These are phyloP conservation scores for Anthracocystis setariae DNA, from an alignment of 1,284 basidiomycete species.

Conservation along the genomic window DNA sequence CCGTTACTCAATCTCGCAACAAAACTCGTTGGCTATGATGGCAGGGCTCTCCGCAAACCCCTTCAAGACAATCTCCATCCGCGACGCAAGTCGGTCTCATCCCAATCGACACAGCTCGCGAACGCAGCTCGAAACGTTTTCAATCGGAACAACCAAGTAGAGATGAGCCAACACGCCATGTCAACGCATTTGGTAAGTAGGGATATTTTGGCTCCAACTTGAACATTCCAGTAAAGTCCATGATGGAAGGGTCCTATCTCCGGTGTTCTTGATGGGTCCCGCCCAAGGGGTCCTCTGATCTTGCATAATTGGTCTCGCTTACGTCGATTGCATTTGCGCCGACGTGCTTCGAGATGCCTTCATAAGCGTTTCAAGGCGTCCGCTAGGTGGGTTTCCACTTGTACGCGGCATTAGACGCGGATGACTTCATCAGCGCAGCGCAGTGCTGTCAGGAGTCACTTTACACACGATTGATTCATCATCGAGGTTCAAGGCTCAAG, in stretches of 20 bases:
- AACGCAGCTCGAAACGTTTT: too few species aligned
- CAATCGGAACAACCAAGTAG: background rate
- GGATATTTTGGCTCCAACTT: too few species aligned
- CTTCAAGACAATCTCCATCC: too few species aligned
- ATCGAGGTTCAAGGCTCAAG: background rate
- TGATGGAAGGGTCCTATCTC: constrained; percentile 10
- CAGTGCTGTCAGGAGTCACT: background rate
- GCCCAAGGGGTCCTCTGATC: too few species aligned
- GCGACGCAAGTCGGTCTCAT: too few species aligned
- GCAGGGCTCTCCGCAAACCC: too few species aligned
- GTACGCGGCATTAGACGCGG: constrained; percentile 3
- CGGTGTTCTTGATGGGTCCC: background rate
- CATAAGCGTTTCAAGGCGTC: background rate
- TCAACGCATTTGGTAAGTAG: constrained; percentile 31
- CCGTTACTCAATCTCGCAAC: too few species aligned
- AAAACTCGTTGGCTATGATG: too few species aligned
- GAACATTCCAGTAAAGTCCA: background rate
- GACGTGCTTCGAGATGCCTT: background rate
- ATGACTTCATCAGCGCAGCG: constrained; percentile 11
- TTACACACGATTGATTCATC: background rate
- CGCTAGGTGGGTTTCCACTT: background rate
- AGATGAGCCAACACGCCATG: background rate
- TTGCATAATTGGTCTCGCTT: background rate
- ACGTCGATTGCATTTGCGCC: constrained; percentile 9
- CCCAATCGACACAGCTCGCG: too few species aligned